A percentile compares a stretch with the other conserved stretches of the same genome.
Conservation (phyloP, 1,139 yeast species). For the Kluyveromyces marxianus region DNA sequence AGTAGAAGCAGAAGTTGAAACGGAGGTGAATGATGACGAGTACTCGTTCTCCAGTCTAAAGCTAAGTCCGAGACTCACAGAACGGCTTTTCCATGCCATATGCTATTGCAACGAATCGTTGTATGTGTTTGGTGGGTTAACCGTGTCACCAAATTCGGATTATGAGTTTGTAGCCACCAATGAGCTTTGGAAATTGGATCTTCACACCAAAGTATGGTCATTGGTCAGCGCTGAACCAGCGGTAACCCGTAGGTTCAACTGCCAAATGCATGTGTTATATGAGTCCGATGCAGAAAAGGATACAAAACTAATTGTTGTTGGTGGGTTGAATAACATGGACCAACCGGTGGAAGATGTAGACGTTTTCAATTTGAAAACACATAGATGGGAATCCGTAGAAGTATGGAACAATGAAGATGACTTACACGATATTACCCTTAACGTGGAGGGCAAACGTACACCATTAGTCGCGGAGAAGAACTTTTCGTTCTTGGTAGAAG, state of each 20-base stretch:
- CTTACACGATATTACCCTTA: constrained; percentile 13
- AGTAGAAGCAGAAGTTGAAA: too few species aligned
- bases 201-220: constrained; percentile 45
- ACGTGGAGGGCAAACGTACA: constrained; percentile 20
- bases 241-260: constrained; percentile 40
- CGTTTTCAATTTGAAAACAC: constrained; percentile 46
- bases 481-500: constrained; percentile 21
- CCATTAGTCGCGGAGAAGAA: constrained; percentile 17
- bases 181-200: constrained; percentile 62
- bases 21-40: too few species aligned
- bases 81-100: constrained; percentile 56
- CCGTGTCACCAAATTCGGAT: constrained; percentile 26
- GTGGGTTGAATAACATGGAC: constrained; percentile 48
- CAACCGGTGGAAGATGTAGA: constrained; percentile 38
- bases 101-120: constrained; percentile 42
- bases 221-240: constrained; percentile 40
- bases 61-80: constrained; percentile 30
- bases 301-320: constrained; percentile 50
- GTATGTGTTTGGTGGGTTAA: constrained; percentile 58
- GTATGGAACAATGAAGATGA: constrained; percentile 1
- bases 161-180: constrained; percentile 42
- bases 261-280: constrained; percentile 42
- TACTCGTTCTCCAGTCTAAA: too few species aligned
- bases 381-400: constrained; percentile 36
- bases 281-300: constrained; percentile 40